A percentile compares a stretch with the other conserved stretches of the same genome.
Evolutionary conservation across 148 eudicot genomes (phyloP).

Genomic region (Vaccinium vitisidaea): DNA sequence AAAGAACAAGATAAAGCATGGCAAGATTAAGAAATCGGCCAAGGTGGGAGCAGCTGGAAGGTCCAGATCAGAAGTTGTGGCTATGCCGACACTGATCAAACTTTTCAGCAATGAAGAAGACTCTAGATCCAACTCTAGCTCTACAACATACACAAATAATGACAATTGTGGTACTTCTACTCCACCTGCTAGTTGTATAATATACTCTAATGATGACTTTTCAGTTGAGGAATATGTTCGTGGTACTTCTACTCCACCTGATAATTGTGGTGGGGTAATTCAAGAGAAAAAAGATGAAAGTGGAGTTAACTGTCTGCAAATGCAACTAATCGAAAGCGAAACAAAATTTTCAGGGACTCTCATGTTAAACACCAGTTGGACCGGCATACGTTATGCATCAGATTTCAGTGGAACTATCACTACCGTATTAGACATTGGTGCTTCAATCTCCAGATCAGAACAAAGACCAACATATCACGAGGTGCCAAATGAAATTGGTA

Average conservation of each 20-base stretch:
- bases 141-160: not conserved
- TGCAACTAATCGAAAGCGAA: not conserved
- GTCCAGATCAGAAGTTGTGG: not conserved
- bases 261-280: not conserved
- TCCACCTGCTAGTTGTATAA: slow-evolving; percentile 3
- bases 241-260: slow-evolving; percentile 9
- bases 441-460: slow-evolving; percentile 4
- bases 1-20: not conserved
- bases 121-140: not conserved
- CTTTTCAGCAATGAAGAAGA: not conserved
- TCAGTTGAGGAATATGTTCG: not conserved
- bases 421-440: not conserved
- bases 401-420: not conserved
- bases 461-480: not conserved
- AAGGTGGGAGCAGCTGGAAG: slow-evolving; percentile 7
- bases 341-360: slow-evolving; percentile 6
- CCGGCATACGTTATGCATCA: not conserved
- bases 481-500: not conserved
- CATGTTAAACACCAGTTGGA: slow-evolving; percentile 7
- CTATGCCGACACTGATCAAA: not conserved
- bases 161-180: not conserved
- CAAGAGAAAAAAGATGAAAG: not conserved
- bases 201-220: not conserved
- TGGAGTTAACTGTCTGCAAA: not conserved
- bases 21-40: not conserved